Evolutionary conservation across 148 eudicot species (phyloP), one percentile per base, ranked within the genome.

Genomic region (Vaccinium vitisidaea): DNA sequence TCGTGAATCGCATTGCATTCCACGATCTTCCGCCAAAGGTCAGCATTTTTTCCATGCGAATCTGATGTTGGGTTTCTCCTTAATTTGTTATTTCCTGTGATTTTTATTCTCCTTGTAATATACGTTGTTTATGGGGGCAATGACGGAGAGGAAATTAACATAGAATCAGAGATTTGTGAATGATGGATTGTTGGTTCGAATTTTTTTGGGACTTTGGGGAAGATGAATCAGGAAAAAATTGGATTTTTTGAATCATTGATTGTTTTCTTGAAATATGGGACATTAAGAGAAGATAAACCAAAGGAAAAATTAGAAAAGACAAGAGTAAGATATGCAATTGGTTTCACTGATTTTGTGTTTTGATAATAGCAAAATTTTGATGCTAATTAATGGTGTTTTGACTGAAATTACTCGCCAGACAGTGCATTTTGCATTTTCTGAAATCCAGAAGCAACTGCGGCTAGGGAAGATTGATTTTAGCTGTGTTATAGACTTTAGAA

Each of bases 1-100:
- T 71, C 58, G 48, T 63, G 69, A 32, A 73, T 83, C 79, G 21
- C 69, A 83, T 73, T 55, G 67, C 36, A 73, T 83, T 54, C 69
- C 67, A 83, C 54, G 84, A 83, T 83, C 84, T 83, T 39, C 84
- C 5, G 36, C 32, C 53, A 39, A 71, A 71, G 84, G 84, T 83
- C 32, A 73, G 84, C 12, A 16, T 19, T 83, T 73, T 4, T 55
- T 14, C 19, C 75, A 8, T 21, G 39, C 69, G 13, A 53, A 83
- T 83, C 79, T 50, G 78, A 50, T 8, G 61, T 71, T 53, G 50
- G 52, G 8, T 32, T 70, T 39, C 49, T 46, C n/a, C 36, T 43
- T 39, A 43, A 39, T 43, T 48, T 1, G 10, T 76, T 76, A 9
- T 76, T 48, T 48, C 54, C 14, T 76, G 79, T 48, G 5, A 21